phyloP scores from a whole-genome alignment of 345 rosid genomes.

The Gossypium turneri region DNA sequence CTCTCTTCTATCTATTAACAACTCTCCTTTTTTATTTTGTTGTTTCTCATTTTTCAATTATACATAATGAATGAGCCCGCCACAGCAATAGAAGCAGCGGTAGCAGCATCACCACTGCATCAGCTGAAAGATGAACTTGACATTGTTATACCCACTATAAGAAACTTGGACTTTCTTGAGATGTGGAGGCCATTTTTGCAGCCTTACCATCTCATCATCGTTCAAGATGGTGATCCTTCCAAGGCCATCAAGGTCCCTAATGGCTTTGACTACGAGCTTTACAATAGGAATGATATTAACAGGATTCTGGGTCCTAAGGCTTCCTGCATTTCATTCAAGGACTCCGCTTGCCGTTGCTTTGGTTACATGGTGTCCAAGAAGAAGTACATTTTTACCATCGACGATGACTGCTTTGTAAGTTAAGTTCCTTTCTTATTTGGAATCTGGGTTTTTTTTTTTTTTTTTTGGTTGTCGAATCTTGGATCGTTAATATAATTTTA shows the following conservation, averaged over 20 bases:
- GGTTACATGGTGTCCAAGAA: slow-evolving; percentile 97
- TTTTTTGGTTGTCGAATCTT: too few species aligned
- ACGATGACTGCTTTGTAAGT: slow-evolving; percentile 95
- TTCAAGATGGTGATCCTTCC: slow-evolving; percentile 93
- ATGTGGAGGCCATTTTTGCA: slow-evolving; percentile 93
- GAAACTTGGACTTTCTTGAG: slow-evolving; percentile 92
- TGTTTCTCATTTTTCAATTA: background rate
- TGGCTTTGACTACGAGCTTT: slow-evolving; percentile 88
- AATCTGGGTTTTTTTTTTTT: too few species aligned
- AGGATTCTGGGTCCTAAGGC: slow-evolving; percentile 89
- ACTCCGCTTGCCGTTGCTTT: slow-evolving; percentile 95
- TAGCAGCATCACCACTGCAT: slow-evolving; percentile 27
- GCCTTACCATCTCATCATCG: slow-evolving; percentile 91
- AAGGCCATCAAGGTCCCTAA: slow-evolving; percentile 77
- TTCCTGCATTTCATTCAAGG: slow-evolving; percentile 91
- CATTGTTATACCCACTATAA: slow-evolving; percentile 88
- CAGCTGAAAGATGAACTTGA: slow-evolving; percentile 81
- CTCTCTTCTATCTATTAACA: background rate
- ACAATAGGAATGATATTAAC: slow-evolving; percentile 86
- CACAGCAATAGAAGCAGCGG: slow-evolving; percentile 28
- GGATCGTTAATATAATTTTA: background rate
- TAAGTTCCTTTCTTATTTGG: slow-evolving; percentile 30
- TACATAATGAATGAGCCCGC: slow-evolving; percentile 49
- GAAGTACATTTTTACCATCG: slow-evolving; percentile 94
- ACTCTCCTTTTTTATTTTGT: background rate